These are phyloP conservation scores for Myxozyma neotropica DNA, from an alignment of 805 yeast genomes.

Conservation along the genomic window DNA sequence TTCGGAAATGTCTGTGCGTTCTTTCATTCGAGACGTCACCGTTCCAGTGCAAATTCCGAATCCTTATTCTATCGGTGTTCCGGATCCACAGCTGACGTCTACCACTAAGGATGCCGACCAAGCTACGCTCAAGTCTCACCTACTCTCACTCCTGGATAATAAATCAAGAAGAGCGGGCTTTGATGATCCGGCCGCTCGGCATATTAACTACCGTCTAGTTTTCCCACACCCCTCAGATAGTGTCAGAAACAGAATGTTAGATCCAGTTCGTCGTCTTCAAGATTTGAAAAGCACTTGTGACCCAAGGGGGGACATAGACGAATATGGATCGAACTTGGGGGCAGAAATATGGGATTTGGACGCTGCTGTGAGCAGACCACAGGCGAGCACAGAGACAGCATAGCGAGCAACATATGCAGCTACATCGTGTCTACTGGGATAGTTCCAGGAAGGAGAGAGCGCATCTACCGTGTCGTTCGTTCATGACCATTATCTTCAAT, in stretches of 20 bases:
- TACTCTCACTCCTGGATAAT: background rate
- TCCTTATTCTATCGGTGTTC: background rate
- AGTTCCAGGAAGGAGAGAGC: no score
- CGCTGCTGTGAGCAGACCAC: background rate
- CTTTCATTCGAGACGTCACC: background rate
- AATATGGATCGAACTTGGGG: conserved; percentile 1
- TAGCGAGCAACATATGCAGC: no score
- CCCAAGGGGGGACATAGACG: background rate
- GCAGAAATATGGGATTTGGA: background rate
- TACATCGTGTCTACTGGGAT: no score
- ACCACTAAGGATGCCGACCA: background rate
- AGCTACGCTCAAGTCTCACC: background rate
- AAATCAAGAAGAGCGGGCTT: conserved; percentile 2
- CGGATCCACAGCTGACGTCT: background rate
- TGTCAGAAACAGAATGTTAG: background rate
- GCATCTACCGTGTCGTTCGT: no score
- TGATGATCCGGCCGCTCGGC: background rate
- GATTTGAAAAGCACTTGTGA: background rate
- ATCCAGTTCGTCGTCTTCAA: conserved; percentile 6
- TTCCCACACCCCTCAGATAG: background rate
- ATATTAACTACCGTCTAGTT: background rate
- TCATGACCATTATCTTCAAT: no score
- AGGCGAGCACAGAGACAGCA: no score
- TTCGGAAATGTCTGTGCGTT: no score
- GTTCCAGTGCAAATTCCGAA: conserved; percentile 4